These are phyloP conservation scores for Elaeis guineensis DNA, from an alignment of 176 grass and related monocot species.

Conservation along the genomic window DNA sequence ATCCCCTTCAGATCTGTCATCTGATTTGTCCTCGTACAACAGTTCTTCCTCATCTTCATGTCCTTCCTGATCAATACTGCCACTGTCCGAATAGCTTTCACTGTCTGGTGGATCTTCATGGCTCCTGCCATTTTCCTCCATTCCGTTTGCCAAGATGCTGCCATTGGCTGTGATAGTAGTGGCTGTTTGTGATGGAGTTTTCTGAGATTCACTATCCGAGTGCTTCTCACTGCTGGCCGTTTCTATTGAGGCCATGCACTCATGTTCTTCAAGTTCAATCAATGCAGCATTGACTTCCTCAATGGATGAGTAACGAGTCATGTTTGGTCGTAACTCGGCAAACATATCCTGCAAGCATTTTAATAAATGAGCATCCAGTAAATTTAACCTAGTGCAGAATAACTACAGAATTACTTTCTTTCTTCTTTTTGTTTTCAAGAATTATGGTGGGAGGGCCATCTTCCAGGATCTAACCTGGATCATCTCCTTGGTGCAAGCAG, in stretches of 20 bases:
- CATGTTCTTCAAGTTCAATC: conserved; percentile 74
- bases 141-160: conserved; percentile 42
- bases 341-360: conserved; percentile 71
- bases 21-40: conserved; percentile 70
- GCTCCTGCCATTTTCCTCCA: conserved; percentile 49
- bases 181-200: conserved; percentile 26
- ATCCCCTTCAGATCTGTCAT: conserved; percentile 76
- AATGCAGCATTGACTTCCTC: conserved; percentile 80
- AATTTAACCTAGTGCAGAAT: no score
- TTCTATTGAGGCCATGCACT: conserved; percentile 42
- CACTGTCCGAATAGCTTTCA: conserved; percentile 85
- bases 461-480: no score
- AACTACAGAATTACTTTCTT: no score
- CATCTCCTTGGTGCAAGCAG: no score
- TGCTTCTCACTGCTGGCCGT: conserved; percentile 54
- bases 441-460: no score
- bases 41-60: conserved; percentile 83
- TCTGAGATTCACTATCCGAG: conserved; percentile 52
- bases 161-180: conserved; percentile 31
- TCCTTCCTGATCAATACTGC: conserved; percentile 45
- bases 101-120: conserved; percentile 57
- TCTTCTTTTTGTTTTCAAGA: no score
- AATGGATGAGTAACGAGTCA: conserved; percentile 75
- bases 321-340: conserved; percentile 67
- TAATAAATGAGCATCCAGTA: no score